Conservation (phyloP, 495 filamentous ascomycete genomes). For the Penicillium silybi region DNA sequence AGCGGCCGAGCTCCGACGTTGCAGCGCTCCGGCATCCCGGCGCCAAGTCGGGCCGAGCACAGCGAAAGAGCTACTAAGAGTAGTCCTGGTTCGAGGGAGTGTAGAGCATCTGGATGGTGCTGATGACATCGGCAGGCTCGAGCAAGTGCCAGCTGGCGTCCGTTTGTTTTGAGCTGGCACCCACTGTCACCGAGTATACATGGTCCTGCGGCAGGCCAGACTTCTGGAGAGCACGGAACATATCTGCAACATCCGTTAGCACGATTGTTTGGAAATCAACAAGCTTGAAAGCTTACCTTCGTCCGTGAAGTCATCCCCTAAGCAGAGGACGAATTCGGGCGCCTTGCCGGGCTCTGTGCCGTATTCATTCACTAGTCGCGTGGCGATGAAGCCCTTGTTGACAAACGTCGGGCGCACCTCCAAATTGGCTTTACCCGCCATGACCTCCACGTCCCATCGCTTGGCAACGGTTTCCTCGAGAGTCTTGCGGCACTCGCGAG, state of each 20-base stretch:
- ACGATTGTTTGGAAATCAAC: background rate
- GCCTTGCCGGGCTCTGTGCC: conserved; percentile 43
- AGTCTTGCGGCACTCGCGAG: conserved; percentile 70
- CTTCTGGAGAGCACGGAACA: conserved; percentile 63
- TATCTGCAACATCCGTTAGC: conserved; percentile 36
- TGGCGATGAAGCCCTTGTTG: conserved; percentile 93
- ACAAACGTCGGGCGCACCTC: conserved; percentile 95
- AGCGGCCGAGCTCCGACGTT: background rate
- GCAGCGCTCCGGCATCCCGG: background rate
- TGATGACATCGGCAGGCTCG: conserved; percentile 82
- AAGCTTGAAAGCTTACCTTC: conserved; percentile 62
- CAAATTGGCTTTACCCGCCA: conserved; percentile 91
- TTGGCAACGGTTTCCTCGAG: conserved; percentile 69
- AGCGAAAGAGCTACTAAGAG: conserved; percentile 9
- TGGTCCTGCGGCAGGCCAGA: conserved; percentile 54
- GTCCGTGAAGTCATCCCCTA: conserved; percentile 94
- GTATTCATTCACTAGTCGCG: conserved; percentile 67
- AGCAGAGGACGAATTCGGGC: conserved; percentile 79
- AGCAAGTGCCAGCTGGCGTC: conserved; percentile 81
- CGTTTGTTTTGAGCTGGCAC: conserved; percentile 81
- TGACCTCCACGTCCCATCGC: conserved; percentile 86
- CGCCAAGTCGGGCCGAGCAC: background rate
- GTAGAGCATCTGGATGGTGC: conserved; percentile 67
- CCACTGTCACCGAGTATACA: conserved; percentile 84
- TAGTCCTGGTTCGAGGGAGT: conserved; percentile 36